These are phyloP conservation scores for Vigna angularis DNA, from an alignment of 306 rosid genomes.

Conservation along the genomic window DNA sequence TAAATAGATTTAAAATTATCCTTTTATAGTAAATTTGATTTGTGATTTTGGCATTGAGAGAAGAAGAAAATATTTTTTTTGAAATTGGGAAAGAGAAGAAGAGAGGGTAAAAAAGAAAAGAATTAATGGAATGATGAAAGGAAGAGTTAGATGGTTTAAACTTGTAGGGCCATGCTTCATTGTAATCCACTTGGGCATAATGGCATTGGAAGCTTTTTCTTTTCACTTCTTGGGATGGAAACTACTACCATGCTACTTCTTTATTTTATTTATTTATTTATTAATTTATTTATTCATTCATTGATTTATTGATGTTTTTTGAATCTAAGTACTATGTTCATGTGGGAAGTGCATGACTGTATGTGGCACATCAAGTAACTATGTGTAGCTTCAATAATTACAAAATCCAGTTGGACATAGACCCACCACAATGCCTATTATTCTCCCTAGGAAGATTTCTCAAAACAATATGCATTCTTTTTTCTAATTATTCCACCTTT, in stretches of 20 bases:
- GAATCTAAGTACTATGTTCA: conserved; percentile 43
- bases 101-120: conserved; percentile 25
- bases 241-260: conserved; percentile 15
- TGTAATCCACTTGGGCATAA: conserved; percentile 52
- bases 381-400: conserved; percentile 53
- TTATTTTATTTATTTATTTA: not conserved
- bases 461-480: conserved; percentile 37
- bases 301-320: conserved; percentile 13
- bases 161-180: conserved; percentile 57
- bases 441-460: conserved; percentile 68
- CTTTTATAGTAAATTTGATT: too few relatives aligned
- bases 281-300: not conserved
- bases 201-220: conserved; percentile 48
- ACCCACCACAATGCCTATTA: conserved; percentile 58
- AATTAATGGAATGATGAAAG: conserved; percentile 30
- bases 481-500: not conserved
- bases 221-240: conserved; percentile 26
- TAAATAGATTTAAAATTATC: too few relatives aligned
- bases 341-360: conserved; percentile 42
- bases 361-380: conserved; percentile 54
- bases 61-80: too few relatives aligned
- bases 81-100: not conserved
- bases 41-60: too few relatives aligned
- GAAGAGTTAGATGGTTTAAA: conserved; percentile 34
- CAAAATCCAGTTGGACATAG: conserved; percentile 57